Evolutionary conservation across 2,329 filamentous ascomycete species (phyloP), one percentile per base, ranked within the genome.

Genomic region (Aspergillus sp.): DNA sequence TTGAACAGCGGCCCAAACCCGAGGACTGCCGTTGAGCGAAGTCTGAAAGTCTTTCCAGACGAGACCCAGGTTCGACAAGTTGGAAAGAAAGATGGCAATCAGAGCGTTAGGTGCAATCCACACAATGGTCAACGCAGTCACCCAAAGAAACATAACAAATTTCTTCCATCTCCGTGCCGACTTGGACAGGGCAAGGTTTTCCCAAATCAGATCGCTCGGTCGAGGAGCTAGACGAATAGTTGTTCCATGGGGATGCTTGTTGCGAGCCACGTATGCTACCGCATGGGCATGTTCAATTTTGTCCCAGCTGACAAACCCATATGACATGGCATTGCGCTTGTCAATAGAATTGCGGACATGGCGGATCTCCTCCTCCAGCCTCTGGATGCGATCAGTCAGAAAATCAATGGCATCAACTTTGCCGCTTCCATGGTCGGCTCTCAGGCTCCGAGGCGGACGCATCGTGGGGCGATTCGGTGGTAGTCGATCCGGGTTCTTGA

Each of bases 381-480:
- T 83, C 64, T 87, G 87, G 69, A 99, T 97, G 17, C 93, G 87
- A 53, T 89, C 84, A 0, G 92, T 96, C 54, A 96, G 81, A 68
- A 96, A 98, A 62, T 96, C 91, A 68, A 99, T 98, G 17, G 95
- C 91, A 70, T 99, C 95, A 4, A 98, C 84, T 71, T 92, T 93
- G 63, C 90, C 66, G 14, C 85, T 85, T 35, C 83, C 84, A 23
- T 87, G 81, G 65, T 86, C 87, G 0, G 86, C 83, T 56, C 85
- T 86, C 67, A 97, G 91, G 62, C 89, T 89, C 71, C 92, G 93
- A 12, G 89, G 89, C 0, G 91, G 90, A 45, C 84, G 86, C 79
- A 93, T 96, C 49, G 84, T 82, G 1, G 95, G 95, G 35, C 95
- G 85, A 19, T 84, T 85, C 0, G 89, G 67, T 0, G 95, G 95